Evolutionary conservation across 208 protist genomes (phyloP).

Genomic region (Zelonia costaricensis): DNA sequence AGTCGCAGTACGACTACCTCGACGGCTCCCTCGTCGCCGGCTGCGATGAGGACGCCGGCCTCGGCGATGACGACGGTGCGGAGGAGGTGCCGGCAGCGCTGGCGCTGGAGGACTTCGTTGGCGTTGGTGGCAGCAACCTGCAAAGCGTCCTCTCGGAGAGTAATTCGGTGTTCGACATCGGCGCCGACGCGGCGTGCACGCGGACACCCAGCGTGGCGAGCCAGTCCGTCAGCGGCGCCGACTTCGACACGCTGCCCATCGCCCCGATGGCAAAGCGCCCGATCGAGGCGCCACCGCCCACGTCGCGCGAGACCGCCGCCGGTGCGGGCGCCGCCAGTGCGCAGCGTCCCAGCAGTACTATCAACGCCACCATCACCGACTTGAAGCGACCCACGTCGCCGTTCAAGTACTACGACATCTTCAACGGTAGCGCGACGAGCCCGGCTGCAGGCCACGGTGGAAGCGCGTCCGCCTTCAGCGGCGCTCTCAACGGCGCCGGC

Average conservation of each 20-base stretch:
- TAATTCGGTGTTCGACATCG: slow-evolving; percentile 29
- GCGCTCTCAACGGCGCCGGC: neutral
- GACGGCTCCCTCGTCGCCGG: slow-evolving; percentile 10
- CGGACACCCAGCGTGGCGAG: slow-evolving; percentile 19
- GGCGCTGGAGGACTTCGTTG: slow-evolving; percentile 27
- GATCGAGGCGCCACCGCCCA: slow-evolving; percentile 7
- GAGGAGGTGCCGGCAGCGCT: slow-evolving; percentile 15
- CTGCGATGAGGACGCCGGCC: slow-evolving; percentile 1
- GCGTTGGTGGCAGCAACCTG: slow-evolving; percentile 13
- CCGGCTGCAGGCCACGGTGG: neutral
- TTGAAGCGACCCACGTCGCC: neutral
- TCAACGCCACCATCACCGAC: slow-evolving; percentile 11
- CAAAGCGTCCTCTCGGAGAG: slow-evolving; percentile 19
- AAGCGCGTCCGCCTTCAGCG: neutral
- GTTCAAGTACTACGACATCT: slow-evolving; percentile 10
- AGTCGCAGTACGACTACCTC: slow-evolving; percentile 29
- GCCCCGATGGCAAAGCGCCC: slow-evolving; percentile 21
- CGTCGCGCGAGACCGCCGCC: neutral
- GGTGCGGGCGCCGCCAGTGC: neutral
- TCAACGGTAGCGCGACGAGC: slow-evolving; percentile 3
- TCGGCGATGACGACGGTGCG: neutral
- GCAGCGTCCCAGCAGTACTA: neutral
- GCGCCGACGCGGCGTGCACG: slow-evolving; percentile 8
- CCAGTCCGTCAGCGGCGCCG: slow-evolving; percentile 27
- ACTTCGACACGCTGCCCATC: slow-evolving; percentile 31